Base-by-base conservation (phyloP, 768 basidiomycete genomes). In the Boletus vinaceobasis region DNA sequence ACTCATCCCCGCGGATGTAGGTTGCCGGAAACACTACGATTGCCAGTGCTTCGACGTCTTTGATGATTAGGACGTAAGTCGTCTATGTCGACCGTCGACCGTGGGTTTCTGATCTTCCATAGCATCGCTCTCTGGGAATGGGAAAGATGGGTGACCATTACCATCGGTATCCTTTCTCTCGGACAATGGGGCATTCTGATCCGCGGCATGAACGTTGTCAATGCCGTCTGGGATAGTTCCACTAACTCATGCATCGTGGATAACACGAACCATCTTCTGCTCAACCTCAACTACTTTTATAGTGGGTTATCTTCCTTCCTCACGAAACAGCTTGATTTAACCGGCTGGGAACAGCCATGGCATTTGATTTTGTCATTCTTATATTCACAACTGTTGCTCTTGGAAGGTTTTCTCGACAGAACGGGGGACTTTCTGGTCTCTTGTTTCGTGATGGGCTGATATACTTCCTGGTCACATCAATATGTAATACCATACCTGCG, bases 51-150 rank as follows among this genome's bases (percentile, higher is more conserved):
- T 65, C 48, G 29, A 87, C 84, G 1, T 85, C 83, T 29, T 74
- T 88, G 38, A 85, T 87, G 83, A 75, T 87, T 47, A 76, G 86
- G 67, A 86, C 86, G 85, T 86, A 63, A 38, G 57, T 51, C 29
- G 23, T 40, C 27, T 31, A 14, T 17, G 35, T 27, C 7, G 42
- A 49, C 26, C 62, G 35, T 62, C 62, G 19, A 65, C 45, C 51
- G 50, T 19, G 63, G 27, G 44, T 56, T 48, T 63, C 66, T 63
- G 58, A 61, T 43, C n/a, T 40, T 59, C 65, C 50, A 26, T 52
- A 88, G 85, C 5, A 77, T 88, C 44, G 86, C 86, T 10, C 75
- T 90, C 26, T 90, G 86, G 87, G 80, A 87, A 51, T 79, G 85
- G 43, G 75, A 79, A 51, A 71, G 67, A 27, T 69, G 67, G n/a